Evolutionary conservation across 164 flowering plant species (phyloP).

Genomic region (Macadamia tetraphylla): DNA sequence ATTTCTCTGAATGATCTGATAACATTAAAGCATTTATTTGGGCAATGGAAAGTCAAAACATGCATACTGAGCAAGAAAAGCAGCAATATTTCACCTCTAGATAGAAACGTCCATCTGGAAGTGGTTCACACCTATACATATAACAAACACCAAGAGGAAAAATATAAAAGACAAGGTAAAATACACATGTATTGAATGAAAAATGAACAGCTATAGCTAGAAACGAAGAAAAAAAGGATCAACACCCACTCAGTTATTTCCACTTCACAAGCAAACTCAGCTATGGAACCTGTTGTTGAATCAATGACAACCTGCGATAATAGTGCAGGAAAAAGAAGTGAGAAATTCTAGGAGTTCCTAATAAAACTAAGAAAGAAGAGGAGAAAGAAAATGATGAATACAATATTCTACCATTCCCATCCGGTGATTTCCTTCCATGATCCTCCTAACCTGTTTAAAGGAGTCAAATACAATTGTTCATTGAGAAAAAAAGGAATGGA

Average conservation of each 20-base stretch:
- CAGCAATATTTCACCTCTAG: conserved; percentile 53
- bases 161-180: neutral
- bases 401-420: conserved; percentile 87
- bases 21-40: neutral
- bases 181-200: neutral
- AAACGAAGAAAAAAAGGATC: neutral
- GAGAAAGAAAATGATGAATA: conserved; percentile 11
- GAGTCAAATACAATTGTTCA: neutral
- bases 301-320: conserved; percentile 62
- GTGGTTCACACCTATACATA: conserved; percentile 82
- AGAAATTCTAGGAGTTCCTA: conserved; percentile 2
- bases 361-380: conserved; percentile 13
- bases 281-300: conserved; percentile 65
- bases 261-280: conserved; percentile 95
- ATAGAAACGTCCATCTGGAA: conserved; percentile 92
- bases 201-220: neutral
- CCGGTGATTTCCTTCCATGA: conserved; percentile 95
- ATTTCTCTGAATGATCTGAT: neutral
- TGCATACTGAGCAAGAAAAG: neutral
- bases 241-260: conserved; percentile 87
- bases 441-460: conserved; percentile 66
- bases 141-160: conserved; percentile 1
- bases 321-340: conserved; percentile 4
- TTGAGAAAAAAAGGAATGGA: neutral
- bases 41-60: neutral